Base-by-base conservation (phyloP, 192 early-diverging fungal species). In the Rhizophagus prolifer region DNA sequence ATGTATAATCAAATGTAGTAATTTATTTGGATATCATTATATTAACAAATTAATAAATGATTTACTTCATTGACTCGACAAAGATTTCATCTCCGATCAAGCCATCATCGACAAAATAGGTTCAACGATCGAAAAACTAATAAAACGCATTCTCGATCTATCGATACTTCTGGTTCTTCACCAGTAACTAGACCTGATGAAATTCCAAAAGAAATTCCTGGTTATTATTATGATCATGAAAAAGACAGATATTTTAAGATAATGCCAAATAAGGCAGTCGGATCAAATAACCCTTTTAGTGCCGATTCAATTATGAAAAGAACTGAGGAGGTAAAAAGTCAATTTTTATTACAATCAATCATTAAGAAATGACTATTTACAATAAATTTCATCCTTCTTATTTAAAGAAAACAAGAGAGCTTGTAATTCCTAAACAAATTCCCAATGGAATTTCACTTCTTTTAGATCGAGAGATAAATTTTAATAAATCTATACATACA, bases 201-300 rank as follows among this genome's bases (percentile, higher is more conserved):
- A 21, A 34, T 9, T 14, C 63, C 63, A 65, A 26, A 19, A 34
- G 26, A 65, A 65, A 65, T 65, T 26, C 23, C 63, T 16, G 63
- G 63, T 1, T 65, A 65, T 21, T 65, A 65, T 65, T 65, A 65
- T 34, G 63, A 65, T 34, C 63, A 65, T 13, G 63, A 65, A 26
- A 26, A 34, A 34, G 28, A 65, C 16, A 65, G 63, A 25, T 65
- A 65, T 34, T 65, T 65, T 65, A 65, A 34, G 21, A 65, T 65
- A 30, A 26, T 65, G 25, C 25, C 63, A 30, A 65, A 34, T 65
- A 30, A 26, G 1, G 23, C 31, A 25, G 34, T 36, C 7, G 34
- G 64, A 16, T 34, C 28, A 34, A 34, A 6, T 34, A 26, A 66
- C 8, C 64, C 28, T 14, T 66, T 30, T 34, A 65, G 63, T 25